These are phyloP conservation scores for Ilyonectria sp. DNA, from an alignment of 2,329 filamentous ascomycete genomes.

Conservation along the genomic window DNA sequence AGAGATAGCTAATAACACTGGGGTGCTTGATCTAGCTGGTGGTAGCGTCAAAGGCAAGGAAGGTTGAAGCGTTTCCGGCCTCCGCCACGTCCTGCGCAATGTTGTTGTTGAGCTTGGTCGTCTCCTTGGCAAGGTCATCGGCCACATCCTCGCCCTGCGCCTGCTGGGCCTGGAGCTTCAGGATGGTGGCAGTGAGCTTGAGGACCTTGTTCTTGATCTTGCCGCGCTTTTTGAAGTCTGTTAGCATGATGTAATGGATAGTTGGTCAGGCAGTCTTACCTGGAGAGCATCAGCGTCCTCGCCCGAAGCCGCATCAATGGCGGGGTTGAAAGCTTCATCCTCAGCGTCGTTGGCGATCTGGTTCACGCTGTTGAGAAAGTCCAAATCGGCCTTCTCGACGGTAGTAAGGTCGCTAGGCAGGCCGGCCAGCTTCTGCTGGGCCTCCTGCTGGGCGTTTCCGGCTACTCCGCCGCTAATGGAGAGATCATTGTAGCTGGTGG, in stretches of 20 bases:
- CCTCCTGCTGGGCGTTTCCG: constrained; percentile 63
- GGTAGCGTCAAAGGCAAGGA: constrained; percentile 40
- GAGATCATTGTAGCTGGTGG: constrained; percentile 59
- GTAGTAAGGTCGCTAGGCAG: constrained; percentile 58
- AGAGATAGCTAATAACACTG: not conserved
- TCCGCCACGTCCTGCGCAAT: constrained; percentile 62
- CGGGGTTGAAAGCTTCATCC: constrained; percentile 67
- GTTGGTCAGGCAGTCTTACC: constrained; percentile 42
- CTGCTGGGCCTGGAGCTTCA: constrained; percentile 65
- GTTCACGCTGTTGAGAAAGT: constrained; percentile 66
- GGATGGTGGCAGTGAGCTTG: constrained; percentile 67
- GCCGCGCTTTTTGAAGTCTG: constrained; percentile 55
- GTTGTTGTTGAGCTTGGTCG: constrained; percentile 69
- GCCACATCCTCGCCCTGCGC: constrained; percentile 66
- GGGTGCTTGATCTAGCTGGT: constrained; percentile 25
- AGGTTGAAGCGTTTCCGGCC: constrained; percentile 62
- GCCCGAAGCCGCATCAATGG: constrained; percentile 64
- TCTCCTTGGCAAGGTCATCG: constrained; percentile 61
- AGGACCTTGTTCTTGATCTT: constrained; percentile 76
- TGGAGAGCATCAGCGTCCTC: constrained; percentile 64
- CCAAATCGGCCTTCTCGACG: constrained; percentile 63
- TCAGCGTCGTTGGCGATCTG: constrained; percentile 69
- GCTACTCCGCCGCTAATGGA: constrained; percentile 64
- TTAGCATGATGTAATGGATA: not conserved
- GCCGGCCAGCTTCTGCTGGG: constrained; percentile 55